Conservation (phyloP, 768 basidiomycete genomes). For the Boletellus emodensis region DNA sequence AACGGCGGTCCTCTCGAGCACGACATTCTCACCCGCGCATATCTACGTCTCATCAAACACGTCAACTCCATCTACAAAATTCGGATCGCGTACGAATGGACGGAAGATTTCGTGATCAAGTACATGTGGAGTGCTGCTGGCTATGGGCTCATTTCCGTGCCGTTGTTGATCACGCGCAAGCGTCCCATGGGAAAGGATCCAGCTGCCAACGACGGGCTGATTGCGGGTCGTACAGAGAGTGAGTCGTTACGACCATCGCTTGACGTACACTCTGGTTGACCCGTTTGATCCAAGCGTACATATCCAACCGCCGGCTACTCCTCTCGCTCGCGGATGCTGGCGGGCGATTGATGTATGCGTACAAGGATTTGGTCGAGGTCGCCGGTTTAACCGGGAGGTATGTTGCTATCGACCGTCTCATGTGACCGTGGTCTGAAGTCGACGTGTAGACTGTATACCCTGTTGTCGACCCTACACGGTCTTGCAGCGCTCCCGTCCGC, state of each 20-base stretch:
- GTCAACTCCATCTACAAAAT: conserved; percentile 94
- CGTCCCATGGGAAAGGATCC: conserved; percentile 7
- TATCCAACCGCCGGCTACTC: conserved; percentile 86
- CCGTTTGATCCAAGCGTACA: conserved; percentile 54
- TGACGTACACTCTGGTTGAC: background rate
- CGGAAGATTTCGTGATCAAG: conserved; percentile 95
- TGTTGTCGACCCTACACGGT: conserved; percentile 81
- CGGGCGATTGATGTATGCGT: conserved; percentile 92
- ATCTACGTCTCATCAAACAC: conserved; percentile 78
- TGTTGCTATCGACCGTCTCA: background rate
- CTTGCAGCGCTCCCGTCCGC: conserved; percentile 50
- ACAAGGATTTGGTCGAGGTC: conserved; percentile 93
- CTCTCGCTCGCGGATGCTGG: conserved; percentile 96
- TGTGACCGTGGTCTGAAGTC: background rate
- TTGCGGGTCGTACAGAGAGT: conserved; percentile 53
- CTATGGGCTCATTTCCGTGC: conserved; percentile 88
- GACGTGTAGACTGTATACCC: conserved; percentile 66
- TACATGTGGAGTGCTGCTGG: conserved; percentile 94
- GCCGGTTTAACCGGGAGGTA: conserved; percentile 78
- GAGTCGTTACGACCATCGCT: conserved; percentile 3
- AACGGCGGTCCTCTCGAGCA: conserved; percentile 82
- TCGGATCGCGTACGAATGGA: conserved; percentile 91
- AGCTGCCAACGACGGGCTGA: conserved; percentile 27
- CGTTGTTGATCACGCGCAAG: conserved; percentile 67
- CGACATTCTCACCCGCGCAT: conserved; percentile 75